Conservation (phyloP, 441 rosid genomes). For the Biscutella auriculata region DNA sequence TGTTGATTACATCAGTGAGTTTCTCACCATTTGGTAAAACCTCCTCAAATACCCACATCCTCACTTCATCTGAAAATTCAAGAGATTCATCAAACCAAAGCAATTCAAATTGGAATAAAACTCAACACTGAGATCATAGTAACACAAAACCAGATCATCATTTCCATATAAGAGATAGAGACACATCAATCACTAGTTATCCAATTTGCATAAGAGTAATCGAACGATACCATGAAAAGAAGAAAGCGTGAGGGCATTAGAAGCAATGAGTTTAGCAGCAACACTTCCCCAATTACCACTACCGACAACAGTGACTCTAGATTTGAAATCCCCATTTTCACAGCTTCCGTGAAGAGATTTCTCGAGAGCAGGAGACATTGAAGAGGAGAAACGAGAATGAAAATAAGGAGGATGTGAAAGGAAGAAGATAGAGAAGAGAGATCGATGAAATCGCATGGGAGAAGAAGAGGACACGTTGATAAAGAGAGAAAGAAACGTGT, state of each 20-base stretch:
- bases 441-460: constrained; percentile 21
- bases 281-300: constrained; percentile 99
- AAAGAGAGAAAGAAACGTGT: constrained; percentile 25
- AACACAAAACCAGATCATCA: not conserved
- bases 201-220: not conserved
- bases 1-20: constrained; percentile 77
- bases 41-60: constrained; percentile 98
- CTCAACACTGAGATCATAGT: not conserved
- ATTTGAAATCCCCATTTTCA: constrained; percentile 18
- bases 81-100: not conserved
- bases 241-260: constrained; percentile 61
- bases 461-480: constrained; percentile 26
- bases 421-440: constrained; percentile 20
- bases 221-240: constrained; percentile 56
- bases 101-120: too few species aligned
- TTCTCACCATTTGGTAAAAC: constrained; percentile 72
- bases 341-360: constrained; percentile 5
- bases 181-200: not conserved
- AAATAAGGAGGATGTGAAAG: not conserved
- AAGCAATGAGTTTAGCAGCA: constrained; percentile 91
- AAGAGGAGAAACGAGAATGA: not conserved
- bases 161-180: not conserved
- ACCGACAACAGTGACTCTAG: constrained; percentile 75
- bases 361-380: constrained; percentile 37
- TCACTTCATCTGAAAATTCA: constrained; percentile 71